Conservation (phyloP, 768 basidiomycete species). For the Xerocomellus chrysenteron region DNA sequence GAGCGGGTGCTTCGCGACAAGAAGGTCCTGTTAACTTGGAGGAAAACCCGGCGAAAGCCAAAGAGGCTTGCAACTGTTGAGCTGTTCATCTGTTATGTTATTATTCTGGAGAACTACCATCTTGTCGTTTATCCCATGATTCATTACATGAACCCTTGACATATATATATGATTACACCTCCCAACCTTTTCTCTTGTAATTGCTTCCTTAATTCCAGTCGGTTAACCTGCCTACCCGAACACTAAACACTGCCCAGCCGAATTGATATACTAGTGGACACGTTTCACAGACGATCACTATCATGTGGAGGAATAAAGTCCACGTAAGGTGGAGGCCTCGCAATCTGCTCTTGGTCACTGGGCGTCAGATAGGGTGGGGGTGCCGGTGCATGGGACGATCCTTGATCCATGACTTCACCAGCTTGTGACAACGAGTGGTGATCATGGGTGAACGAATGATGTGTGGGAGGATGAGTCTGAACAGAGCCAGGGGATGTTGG, state of each 20-base stretch:
- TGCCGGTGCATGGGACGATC: constrained; percentile 54
- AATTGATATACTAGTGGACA: neutral
- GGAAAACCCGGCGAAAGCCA: constrained; percentile 61
- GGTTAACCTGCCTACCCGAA: neutral
- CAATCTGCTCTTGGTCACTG: constrained; percentile 52
- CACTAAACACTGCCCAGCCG: neutral
- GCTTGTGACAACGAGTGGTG: constrained; percentile 35
- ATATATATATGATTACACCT: constrained; percentile 24
- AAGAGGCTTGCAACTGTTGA: constrained; percentile 84
- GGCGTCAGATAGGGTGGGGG: constrained; percentile 73
- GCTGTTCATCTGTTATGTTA: constrained; percentile 13
- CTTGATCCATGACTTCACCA: constrained; percentile 31
- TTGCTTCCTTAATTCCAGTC: constrained; percentile 27
- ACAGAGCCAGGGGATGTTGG: constrained; percentile 22
- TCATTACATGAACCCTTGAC: constrained; percentile 20
- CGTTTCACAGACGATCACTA: constrained; percentile 11
- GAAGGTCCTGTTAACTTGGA: constrained; percentile 66
- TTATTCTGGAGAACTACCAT: constrained; percentile 17
- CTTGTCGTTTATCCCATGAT: constrained; percentile 20
- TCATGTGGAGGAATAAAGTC: constrained; percentile 39
- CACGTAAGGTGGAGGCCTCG: constrained; percentile 62
- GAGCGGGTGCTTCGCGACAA: constrained; percentile 50
- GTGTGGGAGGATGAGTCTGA: constrained; percentile 21
- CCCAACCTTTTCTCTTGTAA: constrained; percentile 24
- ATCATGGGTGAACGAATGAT: constrained; percentile 30